These are phyloP conservation scores for Pseudogymnoascus sp. DNA, from an alignment of 2,329 filamentous ascomycete genomes.

Conservation along the genomic window DNA sequence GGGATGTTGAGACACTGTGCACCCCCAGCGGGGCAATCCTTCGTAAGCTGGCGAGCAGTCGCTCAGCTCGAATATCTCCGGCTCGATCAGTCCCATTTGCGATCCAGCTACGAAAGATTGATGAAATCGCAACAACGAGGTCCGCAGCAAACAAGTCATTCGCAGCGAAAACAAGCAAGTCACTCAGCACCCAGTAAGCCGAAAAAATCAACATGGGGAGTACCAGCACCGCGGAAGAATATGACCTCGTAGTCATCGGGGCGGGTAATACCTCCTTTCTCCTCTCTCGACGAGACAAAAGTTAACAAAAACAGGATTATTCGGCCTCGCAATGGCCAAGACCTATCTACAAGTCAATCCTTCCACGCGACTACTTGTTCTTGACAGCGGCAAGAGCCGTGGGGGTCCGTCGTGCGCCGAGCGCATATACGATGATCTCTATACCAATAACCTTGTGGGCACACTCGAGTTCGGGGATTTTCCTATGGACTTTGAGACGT, in stretches of 20 bases:
- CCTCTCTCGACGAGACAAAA: slow-evolving; percentile 2
- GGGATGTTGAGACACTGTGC: background rate
- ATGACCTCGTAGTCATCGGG: slow-evolving; percentile 31
- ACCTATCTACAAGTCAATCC: slow-evolving; percentile 54
- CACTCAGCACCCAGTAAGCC: background rate
- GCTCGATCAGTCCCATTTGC: background rate
- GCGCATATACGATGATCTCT: slow-evolving; percentile 60
- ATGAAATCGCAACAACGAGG: background rate
- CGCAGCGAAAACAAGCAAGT: background rate
- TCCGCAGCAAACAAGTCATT: background rate
- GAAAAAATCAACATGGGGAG: background rate
- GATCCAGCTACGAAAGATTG: background rate
- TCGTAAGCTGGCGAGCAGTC: background rate
- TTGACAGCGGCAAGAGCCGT: slow-evolving; percentile 49
- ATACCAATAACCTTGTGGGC: slow-evolving; percentile 65
- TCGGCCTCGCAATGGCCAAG: slow-evolving; percentile 54
- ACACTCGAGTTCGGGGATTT: slow-evolving; percentile 69
- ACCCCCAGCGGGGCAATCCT: background rate
- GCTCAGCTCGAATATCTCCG: background rate
- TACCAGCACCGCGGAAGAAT: slow-evolving; percentile 4
- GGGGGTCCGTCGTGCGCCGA: slow-evolving; percentile 66
- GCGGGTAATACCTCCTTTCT: slow-evolving; percentile 37
- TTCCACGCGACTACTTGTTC: slow-evolving; percentile 44
- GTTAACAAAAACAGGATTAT: slow-evolving; percentile 35
- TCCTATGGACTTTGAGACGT: slow-evolving; percentile 32